Base-by-base conservation (phyloP, 169 alveolate genomes). In the Plasmodium falciparum region DNA sequence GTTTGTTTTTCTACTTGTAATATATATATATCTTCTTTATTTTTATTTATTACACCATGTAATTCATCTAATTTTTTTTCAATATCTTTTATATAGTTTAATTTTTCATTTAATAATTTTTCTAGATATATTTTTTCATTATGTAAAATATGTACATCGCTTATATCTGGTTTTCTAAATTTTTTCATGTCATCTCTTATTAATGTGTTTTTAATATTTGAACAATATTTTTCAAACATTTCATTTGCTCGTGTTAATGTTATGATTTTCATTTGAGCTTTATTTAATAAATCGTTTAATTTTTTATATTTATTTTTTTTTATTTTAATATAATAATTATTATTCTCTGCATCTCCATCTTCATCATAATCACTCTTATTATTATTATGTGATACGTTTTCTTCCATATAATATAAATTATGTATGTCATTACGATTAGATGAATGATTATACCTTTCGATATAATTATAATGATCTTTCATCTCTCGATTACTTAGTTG, bases 221-320 rank as follows among this genome's bases (percentile, higher is more conserved):
- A 24, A 58, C 63, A 29, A 12, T n/a, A 56, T 13, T 58, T 83
- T 45, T 83, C 91, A 70, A 69, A 69, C 11, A 69, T 69, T 2
- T 33, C 78, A 17, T 67, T 56, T 17, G 83, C 20, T 29, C 73
- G 69, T 6, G 91, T 20, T 3, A 83, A 56, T 6, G 73, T 50
- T n/a, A 83, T 70, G 13, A 83, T 70, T 20, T 70, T 83, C 11
- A 70, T 50, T 49, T 67, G 86, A 7, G 91, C 91, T 63, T 83
- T 74, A 47, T 83, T 83, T 13, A 83, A 69, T 26, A 54, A 9
- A 24, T 83, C 58, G 49, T 83, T 83, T 29, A 83, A 29, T n/a
- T 54, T 67, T 59, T 56, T 67, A 13, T 69, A 83, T 39, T 83
- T 83, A n/a, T 22, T 7, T 43, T 83, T 83, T 29, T 67, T 67